Percentiles rank a stretch among this genome's conserved stretches.
These are phyloP conservation scores for Lepidium didymum DNA, from an alignment of 345 rosid species.

Conservation along the genomic window DNA sequence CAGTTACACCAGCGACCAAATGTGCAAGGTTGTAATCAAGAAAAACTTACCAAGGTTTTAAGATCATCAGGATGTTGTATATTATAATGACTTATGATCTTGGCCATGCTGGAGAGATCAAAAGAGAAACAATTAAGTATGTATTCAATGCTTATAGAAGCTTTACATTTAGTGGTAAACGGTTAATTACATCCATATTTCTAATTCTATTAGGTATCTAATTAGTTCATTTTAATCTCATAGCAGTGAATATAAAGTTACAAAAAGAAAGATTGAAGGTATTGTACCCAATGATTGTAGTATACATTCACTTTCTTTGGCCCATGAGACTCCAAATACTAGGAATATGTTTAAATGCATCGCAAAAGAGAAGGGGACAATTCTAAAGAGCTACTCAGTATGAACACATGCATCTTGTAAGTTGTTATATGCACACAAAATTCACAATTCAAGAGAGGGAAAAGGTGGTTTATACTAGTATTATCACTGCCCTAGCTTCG, in stretches of 20 bases:
- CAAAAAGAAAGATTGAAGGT: not conserved
- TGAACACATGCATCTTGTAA: not conserved
- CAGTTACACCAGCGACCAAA: too few species aligned
- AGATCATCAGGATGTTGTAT: not conserved
- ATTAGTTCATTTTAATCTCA: not conserved
- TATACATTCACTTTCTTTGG: not conserved
- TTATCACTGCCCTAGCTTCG: too few species aligned
- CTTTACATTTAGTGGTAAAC: too few species aligned
- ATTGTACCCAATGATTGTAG: not conserved
- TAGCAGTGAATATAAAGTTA: not conserved
- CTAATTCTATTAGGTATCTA: not conserved
- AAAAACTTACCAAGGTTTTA: constrained; percentile 8
- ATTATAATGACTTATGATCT: not conserved
- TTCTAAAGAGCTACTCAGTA: not conserved
- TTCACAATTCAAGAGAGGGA: not conserved
- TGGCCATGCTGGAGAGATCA: constrained; percentile 15
- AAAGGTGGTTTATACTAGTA: not conserved
- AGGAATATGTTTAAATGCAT: not conserved
- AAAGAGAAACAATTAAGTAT: not conserved
- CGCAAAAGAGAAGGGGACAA: not conserved
- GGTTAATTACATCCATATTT: not conserved
- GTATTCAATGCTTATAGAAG: too few species aligned
- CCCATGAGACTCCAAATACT: not conserved
- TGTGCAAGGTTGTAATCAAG: not conserved
- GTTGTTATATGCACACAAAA: not conserved